phyloP scores from a whole-genome alignment of 345 rosid species.

The Melaleuca quinquenervia region DNA sequence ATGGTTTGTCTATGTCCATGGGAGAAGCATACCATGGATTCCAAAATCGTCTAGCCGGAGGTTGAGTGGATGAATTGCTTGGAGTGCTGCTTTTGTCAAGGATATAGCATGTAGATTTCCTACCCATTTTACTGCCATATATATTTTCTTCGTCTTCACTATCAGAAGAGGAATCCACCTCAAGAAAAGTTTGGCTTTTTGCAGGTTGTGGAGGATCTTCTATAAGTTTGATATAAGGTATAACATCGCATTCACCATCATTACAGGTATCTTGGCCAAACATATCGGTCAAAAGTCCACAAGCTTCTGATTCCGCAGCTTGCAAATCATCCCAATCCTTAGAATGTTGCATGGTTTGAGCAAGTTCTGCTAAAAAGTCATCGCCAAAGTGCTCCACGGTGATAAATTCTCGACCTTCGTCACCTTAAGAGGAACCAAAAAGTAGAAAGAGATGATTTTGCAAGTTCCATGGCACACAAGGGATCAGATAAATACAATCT shows the following conservation, averaged over 20 bases:
- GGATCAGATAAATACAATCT: too few relatives aligned
- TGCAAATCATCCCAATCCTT: too few relatives aligned
- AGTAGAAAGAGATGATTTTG: too few relatives aligned
- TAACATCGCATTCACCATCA: slow-evolving; percentile 1
- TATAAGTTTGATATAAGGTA: slow-evolving; percentile 18
- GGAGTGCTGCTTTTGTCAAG: neutral
- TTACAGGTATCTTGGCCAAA: slow-evolving; percentile 18
- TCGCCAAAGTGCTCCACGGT: slow-evolving; percentile 43
- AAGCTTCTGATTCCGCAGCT: slow-evolving; percentile 58
- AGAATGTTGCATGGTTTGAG: slow-evolving; percentile 22
- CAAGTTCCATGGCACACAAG: too few relatives aligned
- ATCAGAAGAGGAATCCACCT: slow-evolving; percentile 55
- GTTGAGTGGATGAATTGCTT: neutral
- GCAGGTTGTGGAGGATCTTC: slow-evolving; percentile 46
- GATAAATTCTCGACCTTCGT: slow-evolving; percentile 21
- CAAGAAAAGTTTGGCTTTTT: slow-evolving; percentile 22
- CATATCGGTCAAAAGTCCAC: slow-evolving; percentile 53
- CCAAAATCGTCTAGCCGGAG: slow-evolving; percentile 6
- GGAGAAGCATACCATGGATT: too few relatives aligned
- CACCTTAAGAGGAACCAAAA: too few relatives aligned
- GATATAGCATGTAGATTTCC: neutral
- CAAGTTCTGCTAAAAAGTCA: slow-evolving; percentile 18
- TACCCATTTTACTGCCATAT: slow-evolving; percentile 4
- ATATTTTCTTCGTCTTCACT: slow-evolving; percentile 13
- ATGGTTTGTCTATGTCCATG: too few relatives aligned